These are phyloP conservation scores for Fabrea salina DNA, from an alignment of 169 alveolate genomes.

Conservation along the genomic window DNA sequence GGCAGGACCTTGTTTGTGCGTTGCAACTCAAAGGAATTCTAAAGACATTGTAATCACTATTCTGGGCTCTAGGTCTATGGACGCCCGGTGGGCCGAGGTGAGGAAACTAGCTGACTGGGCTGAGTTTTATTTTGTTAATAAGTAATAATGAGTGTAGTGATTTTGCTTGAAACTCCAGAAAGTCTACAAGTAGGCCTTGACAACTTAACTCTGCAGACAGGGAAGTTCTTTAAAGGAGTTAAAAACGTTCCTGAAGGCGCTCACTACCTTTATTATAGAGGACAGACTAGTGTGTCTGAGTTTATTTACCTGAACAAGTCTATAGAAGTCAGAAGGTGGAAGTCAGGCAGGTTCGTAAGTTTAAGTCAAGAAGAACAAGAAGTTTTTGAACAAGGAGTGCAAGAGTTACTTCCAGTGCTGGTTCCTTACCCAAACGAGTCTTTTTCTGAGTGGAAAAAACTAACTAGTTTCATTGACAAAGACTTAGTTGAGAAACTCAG, in stretches of 20 bases:
- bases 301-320: background rate
- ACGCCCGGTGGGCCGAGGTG: constrained; percentile 65
- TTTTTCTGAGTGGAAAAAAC: constrained; percentile 8
- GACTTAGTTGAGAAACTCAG: constrained; percentile 1
- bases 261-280: constrained; percentile 18
- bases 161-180: constrained; percentile 29
- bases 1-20: constrained; percentile 71
- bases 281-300: background rate
- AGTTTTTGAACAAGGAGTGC: background rate
- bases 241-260: constrained; percentile 32
- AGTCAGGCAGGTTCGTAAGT: background rate
- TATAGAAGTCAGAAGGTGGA: constrained; percentile 15
- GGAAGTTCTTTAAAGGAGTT: constrained; percentile 22
- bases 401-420: constrained; percentile 23
- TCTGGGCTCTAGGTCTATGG: constrained; percentile 57
- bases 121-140: too few relatives aligned
- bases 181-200: background rate
- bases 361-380: constrained; percentile 17
- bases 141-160: too few relatives aligned
- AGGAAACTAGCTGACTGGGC: constrained; percentile 58
- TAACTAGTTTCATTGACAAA: constrained; percentile 8
- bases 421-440: constrained; percentile 13
- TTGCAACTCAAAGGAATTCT: too few relatives aligned
- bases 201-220: constrained; percentile 20
- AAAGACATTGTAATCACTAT: constrained; percentile 43